Evolutionary conservation across 148 eudicot species (phyloP).

Genomic region (Limonium bicolor): DNA sequence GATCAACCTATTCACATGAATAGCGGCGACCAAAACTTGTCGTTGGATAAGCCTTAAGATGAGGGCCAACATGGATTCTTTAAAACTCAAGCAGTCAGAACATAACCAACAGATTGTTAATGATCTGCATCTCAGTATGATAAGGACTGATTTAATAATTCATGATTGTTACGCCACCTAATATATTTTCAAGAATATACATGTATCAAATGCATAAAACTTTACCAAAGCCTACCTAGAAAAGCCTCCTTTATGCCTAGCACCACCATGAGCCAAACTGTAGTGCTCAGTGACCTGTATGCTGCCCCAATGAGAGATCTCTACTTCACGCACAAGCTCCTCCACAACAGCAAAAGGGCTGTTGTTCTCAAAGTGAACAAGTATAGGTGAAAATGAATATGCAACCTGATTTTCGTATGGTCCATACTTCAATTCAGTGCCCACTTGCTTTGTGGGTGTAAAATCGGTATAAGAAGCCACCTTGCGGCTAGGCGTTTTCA

Average conservation of each 20-base stretch:
- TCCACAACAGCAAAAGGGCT: constrained; percentile 88
- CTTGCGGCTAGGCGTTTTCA: constrained; percentile 60
- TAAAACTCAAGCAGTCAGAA: no score
- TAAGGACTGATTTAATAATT: no score
- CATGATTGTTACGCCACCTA: no score
- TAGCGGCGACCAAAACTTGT: no score
- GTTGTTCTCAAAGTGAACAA: constrained; percentile 86
- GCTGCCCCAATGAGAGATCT: constrained; percentile 96
- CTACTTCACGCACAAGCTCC: constrained; percentile 91
- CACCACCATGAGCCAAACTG: constrained; percentile 79
- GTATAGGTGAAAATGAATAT: constrained; percentile 57
- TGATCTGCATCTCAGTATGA: no score
- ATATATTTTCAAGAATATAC: no score
- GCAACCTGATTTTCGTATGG: constrained; percentile 58
- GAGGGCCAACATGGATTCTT: no score
- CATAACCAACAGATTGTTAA: no score
- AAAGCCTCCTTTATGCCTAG: constrained; percentile 84
- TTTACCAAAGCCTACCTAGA: constrained; percentile 58
- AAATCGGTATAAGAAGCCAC: constrained; percentile 79
- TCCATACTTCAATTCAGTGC: constrained; percentile 75
- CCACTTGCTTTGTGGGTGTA: constrained; percentile 55
- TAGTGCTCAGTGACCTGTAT: constrained; percentile 74
- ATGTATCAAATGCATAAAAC: no score
- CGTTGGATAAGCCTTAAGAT: no score
- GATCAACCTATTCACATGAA: no score